Evolutionary conservation across 2,329 filamentous ascomycete genomes (phyloP).

Genomic region (Grosmannia huntii): DNA sequence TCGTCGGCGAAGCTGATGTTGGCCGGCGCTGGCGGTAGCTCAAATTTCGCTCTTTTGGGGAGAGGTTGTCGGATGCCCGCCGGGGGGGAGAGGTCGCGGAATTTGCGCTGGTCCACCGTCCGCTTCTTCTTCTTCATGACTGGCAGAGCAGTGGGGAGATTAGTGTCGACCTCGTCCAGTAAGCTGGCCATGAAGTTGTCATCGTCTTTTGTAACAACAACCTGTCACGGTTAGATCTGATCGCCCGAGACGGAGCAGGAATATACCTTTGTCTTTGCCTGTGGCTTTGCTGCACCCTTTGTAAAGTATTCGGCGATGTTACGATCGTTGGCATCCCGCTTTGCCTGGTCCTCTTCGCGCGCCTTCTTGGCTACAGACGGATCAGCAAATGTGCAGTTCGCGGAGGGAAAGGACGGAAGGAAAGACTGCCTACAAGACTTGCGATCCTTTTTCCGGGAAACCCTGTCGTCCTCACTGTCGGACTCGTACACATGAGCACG

Average conservation of each 20-base stretch:
- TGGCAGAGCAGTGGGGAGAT: slow-evolving; percentile 42
- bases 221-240: slow-evolving; percentile 30
- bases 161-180: slow-evolving; percentile 77
- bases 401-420: background rate
- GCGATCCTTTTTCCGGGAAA: slow-evolving; percentile 31
- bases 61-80: slow-evolving; percentile 37
- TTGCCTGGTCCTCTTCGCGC: slow-evolving; percentile 74
- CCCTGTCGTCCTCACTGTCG: slow-evolving; percentile 59
- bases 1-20: slow-evolving; percentile 42
- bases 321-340: slow-evolving; percentile 75
- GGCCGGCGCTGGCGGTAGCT: slow-evolving; percentile 34
- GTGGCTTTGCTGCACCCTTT: slow-evolving; percentile 52
- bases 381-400: background rate
- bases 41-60: slow-evolving; percentile 44
- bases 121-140: slow-evolving; percentile 52
- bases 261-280: slow-evolving; percentile 69
- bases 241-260: background rate
- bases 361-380: slow-evolving; percentile 59
- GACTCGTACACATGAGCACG: slow-evolving; percentile 53
- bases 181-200: slow-evolving; percentile 76
- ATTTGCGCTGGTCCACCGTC: slow-evolving; percentile 59
- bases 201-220: slow-evolving; percentile 71
- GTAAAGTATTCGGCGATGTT: slow-evolving; percentile 94
- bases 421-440: slow-evolving; percentile 31
- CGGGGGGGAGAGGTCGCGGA: slow-evolving; percentile 67